A percentile compares a stretch with the other conserved stretches of the same genome.
phyloP scores from a whole-genome alignment of 306 rosid species.

The Mimosa bimucronata region DNA sequence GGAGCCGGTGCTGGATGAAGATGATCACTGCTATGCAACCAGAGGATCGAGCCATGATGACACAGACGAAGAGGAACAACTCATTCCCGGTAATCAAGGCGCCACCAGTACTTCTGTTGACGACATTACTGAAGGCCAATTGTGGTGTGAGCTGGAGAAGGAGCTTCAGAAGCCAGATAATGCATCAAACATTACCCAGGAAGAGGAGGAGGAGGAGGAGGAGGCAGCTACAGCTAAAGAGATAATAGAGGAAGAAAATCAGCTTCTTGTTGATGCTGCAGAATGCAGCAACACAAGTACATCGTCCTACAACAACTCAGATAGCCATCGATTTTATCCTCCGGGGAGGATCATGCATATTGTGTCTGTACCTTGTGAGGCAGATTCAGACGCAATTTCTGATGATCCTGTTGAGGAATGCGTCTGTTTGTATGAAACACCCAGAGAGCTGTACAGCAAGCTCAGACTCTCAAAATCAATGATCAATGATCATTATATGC shows the following conservation, averaged over 20 bases:
- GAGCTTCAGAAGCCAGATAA: conserved; percentile 54
- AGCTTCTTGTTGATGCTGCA: conserved; percentile 42
- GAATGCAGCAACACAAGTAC: conserved; percentile 51
- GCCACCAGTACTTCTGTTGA: conserved; percentile 39
- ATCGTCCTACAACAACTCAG: conserved; percentile 42
- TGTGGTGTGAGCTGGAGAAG: conserved; percentile 75
- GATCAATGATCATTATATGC: conserved; percentile 79
- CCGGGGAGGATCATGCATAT: conserved; percentile 85
- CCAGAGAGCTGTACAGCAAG: conserved; percentile 71
- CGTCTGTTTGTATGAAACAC: conserved; percentile 67
- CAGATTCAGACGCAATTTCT: conserved; percentile 33
- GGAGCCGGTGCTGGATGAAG: conserved; percentile 36
- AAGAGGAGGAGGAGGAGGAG: too few relatives aligned
- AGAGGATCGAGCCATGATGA: conserved; percentile 54
- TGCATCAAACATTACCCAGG: conserved; percentile 36
- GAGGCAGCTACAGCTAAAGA: conserved; percentile 67
- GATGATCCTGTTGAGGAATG: conserved; percentile 43
- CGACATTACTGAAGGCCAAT: conserved; percentile 56
- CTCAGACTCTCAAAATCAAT: conserved; percentile 68
- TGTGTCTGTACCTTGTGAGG: conserved; percentile 44
- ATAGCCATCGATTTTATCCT: conserved; percentile 62
- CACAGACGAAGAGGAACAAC: conserved; percentile 58
- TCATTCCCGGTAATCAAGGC: conserved; percentile 40
- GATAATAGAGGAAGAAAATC: conserved; percentile 55
- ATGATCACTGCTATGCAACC: conserved; percentile 43